A percentile compares a stretch with the other conserved stretches of the same genome.
These are phyloP conservation scores for Solanum hybrid DNA, from an alignment of 305 asterid genomes.

Conservation along the genomic window DNA sequence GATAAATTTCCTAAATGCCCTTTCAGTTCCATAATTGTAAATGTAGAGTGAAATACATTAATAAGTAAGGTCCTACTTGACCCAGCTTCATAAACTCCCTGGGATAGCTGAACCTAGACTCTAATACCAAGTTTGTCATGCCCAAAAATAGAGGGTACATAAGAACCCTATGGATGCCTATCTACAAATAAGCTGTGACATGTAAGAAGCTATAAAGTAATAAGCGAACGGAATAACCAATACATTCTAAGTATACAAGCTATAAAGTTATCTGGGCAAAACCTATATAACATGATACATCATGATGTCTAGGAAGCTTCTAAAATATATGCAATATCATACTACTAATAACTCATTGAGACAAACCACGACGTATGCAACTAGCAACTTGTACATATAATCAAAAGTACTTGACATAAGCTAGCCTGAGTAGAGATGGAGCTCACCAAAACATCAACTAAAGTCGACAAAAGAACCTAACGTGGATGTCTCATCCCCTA, in stretches of 20 bases:
- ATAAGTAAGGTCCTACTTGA: background rate
- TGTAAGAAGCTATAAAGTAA: background rate
- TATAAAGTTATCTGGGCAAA: background rate
- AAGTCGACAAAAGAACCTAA: background rate
- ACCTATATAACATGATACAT: background rate
- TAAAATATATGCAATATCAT: background rate
- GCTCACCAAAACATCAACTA: background rate
- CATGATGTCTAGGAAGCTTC: background rate
- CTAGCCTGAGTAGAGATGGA: background rate
- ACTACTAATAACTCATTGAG: background rate
- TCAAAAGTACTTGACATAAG: background rate
- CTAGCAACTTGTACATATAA: background rate
- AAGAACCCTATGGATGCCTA: background rate
- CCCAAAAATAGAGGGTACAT: background rate
- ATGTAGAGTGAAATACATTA: background rate
- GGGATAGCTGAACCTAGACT: background rate
- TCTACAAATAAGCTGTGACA: background rate
- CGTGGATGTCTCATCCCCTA: background rate
- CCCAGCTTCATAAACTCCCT: background rate
- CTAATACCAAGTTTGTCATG: background rate
- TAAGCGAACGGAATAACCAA: background rate
- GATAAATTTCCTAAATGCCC: background rate
- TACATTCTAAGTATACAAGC: background rate
- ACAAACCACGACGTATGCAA: background rate
- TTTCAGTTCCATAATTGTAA: background rate